Evolutionary conservation across 2,329 filamentous ascomycete species (phyloP).

Genomic region (Colletotrichum trifolii): DNA sequence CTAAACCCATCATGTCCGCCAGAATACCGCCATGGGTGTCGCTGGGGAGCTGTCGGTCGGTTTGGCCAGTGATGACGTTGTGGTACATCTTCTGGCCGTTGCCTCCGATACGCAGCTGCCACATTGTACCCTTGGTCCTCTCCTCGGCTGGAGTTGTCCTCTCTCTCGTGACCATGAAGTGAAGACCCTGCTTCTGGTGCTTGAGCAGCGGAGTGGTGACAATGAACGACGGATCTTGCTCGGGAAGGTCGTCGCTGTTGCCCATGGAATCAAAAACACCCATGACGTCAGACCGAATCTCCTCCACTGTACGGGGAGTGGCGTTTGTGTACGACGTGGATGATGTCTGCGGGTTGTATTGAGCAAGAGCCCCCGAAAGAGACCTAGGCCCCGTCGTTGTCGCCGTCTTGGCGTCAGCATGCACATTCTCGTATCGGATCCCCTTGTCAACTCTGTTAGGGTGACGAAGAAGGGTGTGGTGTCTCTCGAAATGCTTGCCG

Average conservation of each 20-base stretch:
- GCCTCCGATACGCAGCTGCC: conserved; percentile 69
- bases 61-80: conserved; percentile 86
- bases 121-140: conserved; percentile 77
- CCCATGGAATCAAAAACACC: conserved; percentile 88
- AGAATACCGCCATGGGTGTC: conserved; percentile 80
- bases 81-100: conserved; percentile 72
- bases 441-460: conserved; percentile 67
- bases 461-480: conserved; percentile 72
- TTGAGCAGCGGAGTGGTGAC: conserved; percentile 77
- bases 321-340: conserved; percentile 40
- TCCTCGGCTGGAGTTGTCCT: conserved; percentile 66
- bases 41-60: conserved; percentile 67
- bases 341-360: conserved; percentile 31
- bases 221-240: conserved; percentile 71
- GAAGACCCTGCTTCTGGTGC: conserved; percentile 91
- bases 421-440: conserved; percentile 81
- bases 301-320: conserved; percentile 77
- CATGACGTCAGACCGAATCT: conserved; percentile 86
- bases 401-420: conserved; percentile 62
- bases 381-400: conserved; percentile 45
- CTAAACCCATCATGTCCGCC: conserved; percentile 90
- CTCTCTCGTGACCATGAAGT: conserved; percentile 87
- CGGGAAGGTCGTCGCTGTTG: conserved; percentile 79
- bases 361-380: conserved; percentile 32
- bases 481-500: conserved; percentile 74